Evolutionary conservation across 2,329 filamentous ascomycete species (phyloP).

Genomic region (Cryphonectria nitschkei): DNA sequence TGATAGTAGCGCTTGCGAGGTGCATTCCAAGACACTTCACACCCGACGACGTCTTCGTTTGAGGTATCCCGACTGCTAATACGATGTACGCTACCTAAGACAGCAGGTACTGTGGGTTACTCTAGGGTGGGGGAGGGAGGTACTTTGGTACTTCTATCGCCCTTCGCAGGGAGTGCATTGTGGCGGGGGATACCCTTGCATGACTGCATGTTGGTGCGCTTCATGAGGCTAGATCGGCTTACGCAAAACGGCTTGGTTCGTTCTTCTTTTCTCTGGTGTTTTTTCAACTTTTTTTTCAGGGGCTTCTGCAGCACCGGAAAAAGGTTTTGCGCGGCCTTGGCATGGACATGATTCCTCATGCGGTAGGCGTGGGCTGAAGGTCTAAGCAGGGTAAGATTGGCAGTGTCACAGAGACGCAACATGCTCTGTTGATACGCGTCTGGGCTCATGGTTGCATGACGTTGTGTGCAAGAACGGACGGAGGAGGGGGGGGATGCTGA

Average conservation of each 20-base stretch:
- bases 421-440: conserved; percentile 16
- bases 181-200: not conserved
- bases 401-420: conserved; percentile 5
- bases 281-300: not conserved
- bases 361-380: conserved; percentile 4
- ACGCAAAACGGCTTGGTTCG: conserved; percentile 4
- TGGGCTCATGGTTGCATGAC: conserved; percentile 18
- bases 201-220: not conserved
- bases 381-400: conserved; percentile 2
- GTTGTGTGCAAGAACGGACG: conserved; percentile 1
- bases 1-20: too few relatives aligned
- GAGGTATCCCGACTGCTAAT: not conserved
- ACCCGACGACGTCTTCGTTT: not conserved
- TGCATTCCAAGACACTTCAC: not conserved
- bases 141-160: not conserved
- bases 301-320: conserved; percentile 8
- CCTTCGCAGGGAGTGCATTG: not conserved
- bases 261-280: not conserved
- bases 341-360: conserved; percentile 18
- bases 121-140: not conserved
- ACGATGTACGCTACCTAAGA: not conserved
- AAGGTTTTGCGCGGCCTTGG: conserved; percentile 16
- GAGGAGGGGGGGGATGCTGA: not conserved
- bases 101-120: not conserved
- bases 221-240: not conserved